Evolutionary conservation across 202 grass and related monocot species (phyloP).

Genomic region (Schoenoplectus tabernaemontani): DNA sequence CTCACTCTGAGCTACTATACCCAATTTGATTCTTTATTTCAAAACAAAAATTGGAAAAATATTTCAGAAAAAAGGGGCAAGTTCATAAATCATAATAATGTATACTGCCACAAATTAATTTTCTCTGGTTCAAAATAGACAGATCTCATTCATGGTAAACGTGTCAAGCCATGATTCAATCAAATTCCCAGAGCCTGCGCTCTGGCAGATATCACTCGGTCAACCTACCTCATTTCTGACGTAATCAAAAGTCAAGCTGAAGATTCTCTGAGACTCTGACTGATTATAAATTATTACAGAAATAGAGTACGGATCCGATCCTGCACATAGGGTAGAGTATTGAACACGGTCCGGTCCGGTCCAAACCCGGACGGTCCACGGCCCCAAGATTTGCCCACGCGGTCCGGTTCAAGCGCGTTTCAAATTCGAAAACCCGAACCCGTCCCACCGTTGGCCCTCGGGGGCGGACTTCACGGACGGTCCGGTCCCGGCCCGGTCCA

Average conservation of each 20-base stretch:
- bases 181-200: not conserved
- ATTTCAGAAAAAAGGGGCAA: not conserved
- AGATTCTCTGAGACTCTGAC: too few relatives aligned
- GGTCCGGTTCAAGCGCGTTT: too few relatives aligned
- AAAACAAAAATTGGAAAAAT: not conserved
- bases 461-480: too few relatives aligned
- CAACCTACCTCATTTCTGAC: not conserved
- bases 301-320: too few relatives aligned
- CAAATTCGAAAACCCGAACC: too few relatives aligned
- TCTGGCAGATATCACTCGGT: not conserved
- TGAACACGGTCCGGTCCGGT: too few relatives aligned
- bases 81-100: not conserved
- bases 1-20: too few relatives aligned
- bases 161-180: not conserved
- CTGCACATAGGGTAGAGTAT: too few relatives aligned
- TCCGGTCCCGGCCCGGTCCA: too few relatives aligned
- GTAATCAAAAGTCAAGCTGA: not conserved
- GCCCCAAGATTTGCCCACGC: too few relatives aligned
- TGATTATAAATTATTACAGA: not conserved
- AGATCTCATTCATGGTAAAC: not conserved
- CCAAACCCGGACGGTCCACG: too few relatives aligned
- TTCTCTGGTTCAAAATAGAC: not conserved
- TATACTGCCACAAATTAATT: not conserved
- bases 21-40: not conserved
- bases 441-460: too few relatives aligned